phyloP scores from a whole-genome alignment of 495 filamentous ascomycete genomes.

The Hypoxylon perforatum region DNA sequence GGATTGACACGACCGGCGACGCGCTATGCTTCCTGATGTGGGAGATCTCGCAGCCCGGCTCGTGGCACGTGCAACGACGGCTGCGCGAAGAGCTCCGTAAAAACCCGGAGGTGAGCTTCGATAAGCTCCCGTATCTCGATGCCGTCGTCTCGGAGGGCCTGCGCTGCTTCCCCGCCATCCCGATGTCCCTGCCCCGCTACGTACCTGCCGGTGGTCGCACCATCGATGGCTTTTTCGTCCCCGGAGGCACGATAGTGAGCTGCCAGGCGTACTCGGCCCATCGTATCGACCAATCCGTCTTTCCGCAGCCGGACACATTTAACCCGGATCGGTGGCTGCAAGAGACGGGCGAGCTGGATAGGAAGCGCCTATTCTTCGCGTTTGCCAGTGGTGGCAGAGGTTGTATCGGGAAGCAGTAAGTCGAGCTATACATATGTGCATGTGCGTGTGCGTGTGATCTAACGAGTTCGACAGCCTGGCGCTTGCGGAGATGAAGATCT shows the following conservation, averaged over 20 bases:
- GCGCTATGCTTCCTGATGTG: slow-evolving; percentile 74
- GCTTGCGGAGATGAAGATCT: slow-evolving; percentile 72
- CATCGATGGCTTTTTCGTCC: slow-evolving; percentile 61
- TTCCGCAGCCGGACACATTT: slow-evolving; percentile 65
- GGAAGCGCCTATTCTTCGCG: slow-evolving; percentile 60
- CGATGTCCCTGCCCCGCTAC: slow-evolving; percentile 73
- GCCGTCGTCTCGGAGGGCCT: slow-evolving; percentile 71
- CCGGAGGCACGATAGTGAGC: slow-evolving; percentile 61
- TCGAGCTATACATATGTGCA: slow-evolving; percentile 1
- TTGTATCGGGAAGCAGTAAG: slow-evolving; percentile 68
- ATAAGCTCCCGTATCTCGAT: slow-evolving; percentile 68
- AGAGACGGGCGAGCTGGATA: slow-evolving; percentile 57
- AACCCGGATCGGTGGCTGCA: slow-evolving; percentile 74
- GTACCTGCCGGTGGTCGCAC: slow-evolving; percentile 63
- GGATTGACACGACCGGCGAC: slow-evolving; percentile 75
- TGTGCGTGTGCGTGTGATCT: not conserved
- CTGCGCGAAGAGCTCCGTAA: slow-evolving; percentile 61
- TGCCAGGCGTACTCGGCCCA: slow-evolving; percentile 67
- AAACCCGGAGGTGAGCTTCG: slow-evolving; percentile 51
- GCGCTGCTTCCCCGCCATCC: slow-evolving; percentile 70
- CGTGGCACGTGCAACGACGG: slow-evolving; percentile 54
- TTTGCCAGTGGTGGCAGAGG: slow-evolving; percentile 67
- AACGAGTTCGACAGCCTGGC: slow-evolving; percentile 61
- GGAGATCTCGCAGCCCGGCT: slow-evolving; percentile 68
- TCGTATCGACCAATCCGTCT: slow-evolving; percentile 62